phyloP scores from a whole-genome alignment of 2,329 filamentous ascomycete genomes.

The Dactylellina sp. region DNA sequence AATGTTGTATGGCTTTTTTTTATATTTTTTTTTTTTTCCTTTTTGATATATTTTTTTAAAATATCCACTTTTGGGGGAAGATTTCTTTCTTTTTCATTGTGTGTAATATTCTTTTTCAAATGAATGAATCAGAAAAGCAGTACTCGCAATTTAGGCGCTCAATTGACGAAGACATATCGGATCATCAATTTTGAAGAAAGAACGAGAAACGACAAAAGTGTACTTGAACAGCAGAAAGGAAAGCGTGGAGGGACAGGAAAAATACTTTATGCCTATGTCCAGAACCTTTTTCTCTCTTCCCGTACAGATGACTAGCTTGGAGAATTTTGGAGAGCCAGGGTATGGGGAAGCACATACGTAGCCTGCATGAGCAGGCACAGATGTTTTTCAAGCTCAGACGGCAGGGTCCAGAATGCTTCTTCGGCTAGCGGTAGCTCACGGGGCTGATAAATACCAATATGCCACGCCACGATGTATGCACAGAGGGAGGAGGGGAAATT shows the following conservation, averaged over 20 bases:
- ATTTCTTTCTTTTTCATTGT: neutral
- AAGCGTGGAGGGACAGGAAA: neutral
- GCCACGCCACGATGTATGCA: too few species aligned
- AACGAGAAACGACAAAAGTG: too few species aligned
- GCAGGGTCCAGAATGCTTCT: neutral
- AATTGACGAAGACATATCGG: too few species aligned
- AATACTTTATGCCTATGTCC: conserved; percentile 18
- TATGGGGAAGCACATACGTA: conserved; percentile 7
- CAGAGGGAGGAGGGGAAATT: neutral
- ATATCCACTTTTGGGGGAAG: too few species aligned
- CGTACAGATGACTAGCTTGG: conserved; percentile 20
- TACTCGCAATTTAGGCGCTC: too few species aligned
- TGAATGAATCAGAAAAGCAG: too few species aligned
- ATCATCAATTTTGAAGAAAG: too few species aligned
- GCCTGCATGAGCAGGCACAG: neutral
- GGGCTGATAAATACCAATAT: too few species aligned
- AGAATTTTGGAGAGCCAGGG: neutral
- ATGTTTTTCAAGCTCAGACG: neutral
- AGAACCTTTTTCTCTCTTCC: conserved; percentile 10
- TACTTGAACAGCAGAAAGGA: too few species aligned
- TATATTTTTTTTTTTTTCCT: neutral
- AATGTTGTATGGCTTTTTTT: neutral
- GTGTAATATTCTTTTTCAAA: neutral
- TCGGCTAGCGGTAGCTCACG: neutral
- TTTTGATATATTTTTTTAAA: too few species aligned